phyloP scores from a whole-genome alignment of 2,329 filamentous ascomycete species.

The Colletotrichum siamense region DNA sequence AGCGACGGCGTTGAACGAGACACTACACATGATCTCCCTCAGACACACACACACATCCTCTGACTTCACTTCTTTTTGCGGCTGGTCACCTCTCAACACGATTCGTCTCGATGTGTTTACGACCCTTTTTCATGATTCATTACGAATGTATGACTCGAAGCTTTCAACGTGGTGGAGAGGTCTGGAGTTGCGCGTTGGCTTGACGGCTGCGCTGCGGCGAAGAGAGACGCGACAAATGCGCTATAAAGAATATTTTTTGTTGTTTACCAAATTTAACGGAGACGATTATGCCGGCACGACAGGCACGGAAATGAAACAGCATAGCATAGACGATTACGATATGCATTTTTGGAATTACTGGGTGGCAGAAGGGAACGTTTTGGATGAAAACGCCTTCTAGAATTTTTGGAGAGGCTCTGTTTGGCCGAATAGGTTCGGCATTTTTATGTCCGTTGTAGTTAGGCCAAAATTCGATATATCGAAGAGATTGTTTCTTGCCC shows the following conservation, averaged over 20 bases:
- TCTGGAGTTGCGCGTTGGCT: conserved; percentile 16
- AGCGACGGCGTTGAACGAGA: conserved; percentile 26
- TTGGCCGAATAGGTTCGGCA: not conserved
- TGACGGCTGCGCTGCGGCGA: conserved; percentile 8
- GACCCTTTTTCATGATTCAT: conserved; percentile 25
- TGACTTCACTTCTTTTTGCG: conserved; percentile 19
- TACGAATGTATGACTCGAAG: conserved; percentile 26
- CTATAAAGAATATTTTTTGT: conserved; percentile 2
- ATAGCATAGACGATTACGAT: conserved; percentile 23
- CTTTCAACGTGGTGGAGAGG: conserved; percentile 1
- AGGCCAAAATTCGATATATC: conserved; percentile 10
- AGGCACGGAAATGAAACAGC: conserved; percentile 23
- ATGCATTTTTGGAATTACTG: conserved; percentile 6
- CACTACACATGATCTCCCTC: conserved; percentile 10
- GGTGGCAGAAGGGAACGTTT: not conserved
- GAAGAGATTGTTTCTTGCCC: conserved; percentile 7
- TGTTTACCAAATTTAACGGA: conserved; percentile 4
- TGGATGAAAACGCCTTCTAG: not conserved
- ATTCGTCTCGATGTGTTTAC: conserved; percentile 24
- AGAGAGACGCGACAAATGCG: conserved; percentile 19
- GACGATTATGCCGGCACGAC: conserved; percentile 23
- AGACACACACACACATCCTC: not conserved
- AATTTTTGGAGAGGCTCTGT: conserved; percentile 1
- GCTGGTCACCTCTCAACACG: conserved; percentile 23
- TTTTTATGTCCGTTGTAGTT: conserved; percentile 12